Conservation (phyloP, 1,284 basidiomycete genomes). For the Papiliotrema laurentii region DNA sequence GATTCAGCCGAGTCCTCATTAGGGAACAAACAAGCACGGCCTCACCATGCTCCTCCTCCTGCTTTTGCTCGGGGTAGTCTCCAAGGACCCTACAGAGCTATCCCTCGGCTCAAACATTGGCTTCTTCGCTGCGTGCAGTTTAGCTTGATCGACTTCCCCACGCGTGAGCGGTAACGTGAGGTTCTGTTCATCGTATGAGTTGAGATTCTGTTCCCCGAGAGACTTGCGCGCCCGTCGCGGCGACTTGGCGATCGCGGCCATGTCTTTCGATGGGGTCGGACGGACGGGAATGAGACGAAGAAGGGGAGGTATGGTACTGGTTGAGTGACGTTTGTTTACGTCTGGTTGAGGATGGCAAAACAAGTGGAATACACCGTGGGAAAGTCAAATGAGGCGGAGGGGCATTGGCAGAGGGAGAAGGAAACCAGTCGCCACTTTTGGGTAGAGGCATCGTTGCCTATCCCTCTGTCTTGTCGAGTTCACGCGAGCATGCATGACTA, state of each 20-base stretch:
- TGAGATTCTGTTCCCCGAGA: background rate
- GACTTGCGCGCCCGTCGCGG: background rate
- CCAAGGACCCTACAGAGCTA: no score
- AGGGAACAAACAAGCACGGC: no score
- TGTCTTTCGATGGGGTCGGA: background rate
- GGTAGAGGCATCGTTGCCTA: no score
- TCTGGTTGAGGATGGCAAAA: background rate
- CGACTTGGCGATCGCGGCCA: background rate
- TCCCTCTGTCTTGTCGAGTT: no score
- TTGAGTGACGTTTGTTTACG: background rate
- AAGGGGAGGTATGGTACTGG: background rate
- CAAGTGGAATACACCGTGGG: constrained; percentile 9
- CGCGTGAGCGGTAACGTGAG: no score
- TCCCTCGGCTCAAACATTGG: no score
- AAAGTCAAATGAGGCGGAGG: constrained; percentile 8
- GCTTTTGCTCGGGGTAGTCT: no score
- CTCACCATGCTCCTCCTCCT: no score
- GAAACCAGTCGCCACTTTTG: constrained; percentile 1
- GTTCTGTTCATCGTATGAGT: no score
- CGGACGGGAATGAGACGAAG: background rate
- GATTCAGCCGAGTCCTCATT: background rate
- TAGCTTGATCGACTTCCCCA: no score
- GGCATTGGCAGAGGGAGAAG: background rate
- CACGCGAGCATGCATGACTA: no score
- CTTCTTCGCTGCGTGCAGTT: no score